These are phyloP conservation scores for Fusarium sp. DNA, from an alignment of 2,329 filamentous ascomycete species.

Conservation along the genomic window DNA sequence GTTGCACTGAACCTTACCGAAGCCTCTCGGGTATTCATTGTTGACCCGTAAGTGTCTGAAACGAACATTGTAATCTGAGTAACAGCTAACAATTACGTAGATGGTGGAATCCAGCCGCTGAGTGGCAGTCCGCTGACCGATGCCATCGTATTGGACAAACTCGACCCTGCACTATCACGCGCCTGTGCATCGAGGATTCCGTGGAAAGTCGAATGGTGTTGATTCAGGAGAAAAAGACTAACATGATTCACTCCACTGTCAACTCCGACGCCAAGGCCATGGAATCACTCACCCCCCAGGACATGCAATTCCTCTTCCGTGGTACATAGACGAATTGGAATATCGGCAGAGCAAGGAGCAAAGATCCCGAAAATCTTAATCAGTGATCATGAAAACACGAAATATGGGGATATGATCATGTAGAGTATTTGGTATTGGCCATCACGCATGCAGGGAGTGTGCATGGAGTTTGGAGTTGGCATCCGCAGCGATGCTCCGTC, in stretches of 20 bases:
- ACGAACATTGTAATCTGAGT: background rate
- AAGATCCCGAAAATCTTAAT: background rate
- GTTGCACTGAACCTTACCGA: conserved; percentile 96
- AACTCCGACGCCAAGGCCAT: conserved; percentile 91
- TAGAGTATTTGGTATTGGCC: conserved; percentile 10
- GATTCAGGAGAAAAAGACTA: conserved; percentile 98
- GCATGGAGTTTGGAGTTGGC: conserved; percentile 19
- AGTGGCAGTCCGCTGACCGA: conserved; percentile 96
- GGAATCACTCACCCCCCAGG: conserved; percentile 88
- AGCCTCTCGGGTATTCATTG: conserved; percentile 92
- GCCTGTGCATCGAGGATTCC: conserved; percentile 95
- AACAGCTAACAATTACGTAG: conserved; percentile 55
- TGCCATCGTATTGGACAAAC: conserved; percentile 96
- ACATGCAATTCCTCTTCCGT: conserved; percentile 96
- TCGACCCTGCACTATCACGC: conserved; percentile 91
- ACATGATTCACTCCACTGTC: conserved; percentile 97
- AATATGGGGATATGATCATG: background rate
- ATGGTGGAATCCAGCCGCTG: conserved; percentile 99
- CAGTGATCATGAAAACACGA: background rate
- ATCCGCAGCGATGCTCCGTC: background rate
- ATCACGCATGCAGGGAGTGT: background rate
- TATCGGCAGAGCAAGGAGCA: background rate
- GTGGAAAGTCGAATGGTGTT: conserved; percentile 96
- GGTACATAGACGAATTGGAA: conserved; percentile 57
- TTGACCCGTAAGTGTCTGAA: conserved; percentile 80